phyloP scores from a whole-genome alignment of 2,329 filamentous ascomycete species.

The Chrysosporium keratinophilum region DNA sequence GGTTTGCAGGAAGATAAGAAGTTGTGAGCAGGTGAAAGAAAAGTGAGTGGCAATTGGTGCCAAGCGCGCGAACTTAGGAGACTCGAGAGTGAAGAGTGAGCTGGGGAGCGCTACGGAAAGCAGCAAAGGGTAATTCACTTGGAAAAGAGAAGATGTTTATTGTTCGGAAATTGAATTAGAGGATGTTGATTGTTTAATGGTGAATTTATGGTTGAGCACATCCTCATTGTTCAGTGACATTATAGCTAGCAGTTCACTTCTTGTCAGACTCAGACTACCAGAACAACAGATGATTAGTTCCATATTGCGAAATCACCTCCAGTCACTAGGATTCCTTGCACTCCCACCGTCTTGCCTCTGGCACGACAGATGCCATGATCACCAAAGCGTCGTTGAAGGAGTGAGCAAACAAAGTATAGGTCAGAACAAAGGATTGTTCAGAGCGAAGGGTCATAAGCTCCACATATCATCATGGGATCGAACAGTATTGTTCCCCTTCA shows the following conservation, averaged over 20 bases:
- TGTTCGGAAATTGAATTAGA: too few species aligned
- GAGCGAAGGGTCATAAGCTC: neutral
- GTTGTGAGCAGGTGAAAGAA: neutral
- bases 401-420: neutral
- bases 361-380: too few species aligned
- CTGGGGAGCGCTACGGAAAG: neutral
- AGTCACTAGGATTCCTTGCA: too few species aligned
- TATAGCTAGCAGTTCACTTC: too few species aligned
- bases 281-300: too few species aligned
- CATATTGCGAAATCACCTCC: too few species aligned
- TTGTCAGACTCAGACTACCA: too few species aligned
- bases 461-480: neutral
- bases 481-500: neutral
- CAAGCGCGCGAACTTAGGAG: neutral
- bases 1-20: neutral
- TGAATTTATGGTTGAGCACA: too few species aligned
- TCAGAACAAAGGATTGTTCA: neutral
- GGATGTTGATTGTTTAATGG: too few species aligned
- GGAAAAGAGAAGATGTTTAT: neutral
- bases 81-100: neutral
- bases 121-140: neutral
- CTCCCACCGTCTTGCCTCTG: neutral
- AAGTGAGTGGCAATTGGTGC: conserved; percentile 12
- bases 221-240: too few species aligned
- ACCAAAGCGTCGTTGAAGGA: neutral